Evolutionary conservation across 2,329 filamentous ascomycete species (phyloP).

Genomic region (Ophiobolus disseminans): DNA sequence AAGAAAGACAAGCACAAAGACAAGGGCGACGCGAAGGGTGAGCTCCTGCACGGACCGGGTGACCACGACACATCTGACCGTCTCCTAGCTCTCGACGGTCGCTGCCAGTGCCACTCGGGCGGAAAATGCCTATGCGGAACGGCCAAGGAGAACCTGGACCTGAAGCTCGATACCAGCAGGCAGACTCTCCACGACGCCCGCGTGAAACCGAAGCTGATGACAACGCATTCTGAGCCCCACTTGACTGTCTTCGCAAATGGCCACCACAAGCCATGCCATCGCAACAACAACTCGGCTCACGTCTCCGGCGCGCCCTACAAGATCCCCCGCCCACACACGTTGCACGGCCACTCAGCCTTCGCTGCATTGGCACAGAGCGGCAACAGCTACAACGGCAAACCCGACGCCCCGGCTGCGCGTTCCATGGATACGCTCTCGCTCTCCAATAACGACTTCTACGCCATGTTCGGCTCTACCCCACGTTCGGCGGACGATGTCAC

Average conservation of each 20-base stretch:
- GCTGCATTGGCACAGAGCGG: constrained; percentile 32
- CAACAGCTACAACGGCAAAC: constrained; percentile 30
- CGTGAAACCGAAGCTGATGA: constrained; percentile 63
- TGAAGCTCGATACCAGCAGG: constrained; percentile 53
- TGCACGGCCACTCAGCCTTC: constrained; percentile 43
- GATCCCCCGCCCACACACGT: constrained; percentile 57
- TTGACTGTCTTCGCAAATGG: constrained; percentile 69
- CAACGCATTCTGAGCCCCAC: constrained; percentile 65
- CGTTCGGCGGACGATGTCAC: constrained; percentile 35
- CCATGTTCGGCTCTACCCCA: constrained; percentile 44
- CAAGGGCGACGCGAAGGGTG: constrained; percentile 51
- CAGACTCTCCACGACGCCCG: constrained; percentile 55
- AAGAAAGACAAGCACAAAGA: constrained; percentile 72
- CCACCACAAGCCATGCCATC: constrained; percentile 69
- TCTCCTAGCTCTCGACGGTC: constrained; percentile 46
- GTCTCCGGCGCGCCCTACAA: constrained; percentile 69
- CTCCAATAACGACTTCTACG: constrained; percentile 47
- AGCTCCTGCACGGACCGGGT: constrained; percentile 42
- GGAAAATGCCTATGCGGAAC: constrained; percentile 65
- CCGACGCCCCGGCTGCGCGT: constrained; percentile 33
- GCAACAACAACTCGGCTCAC: constrained; percentile 69
- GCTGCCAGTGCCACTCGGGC: constrained; percentile 64
- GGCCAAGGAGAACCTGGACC: constrained; percentile 63
- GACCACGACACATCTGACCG: constrained; percentile 40
- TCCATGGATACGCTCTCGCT: constrained; percentile 47